Evolutionary conservation across 1,284 basidiomycete genomes (phyloP).

Genomic region (Cronartium quercuum): DNA sequence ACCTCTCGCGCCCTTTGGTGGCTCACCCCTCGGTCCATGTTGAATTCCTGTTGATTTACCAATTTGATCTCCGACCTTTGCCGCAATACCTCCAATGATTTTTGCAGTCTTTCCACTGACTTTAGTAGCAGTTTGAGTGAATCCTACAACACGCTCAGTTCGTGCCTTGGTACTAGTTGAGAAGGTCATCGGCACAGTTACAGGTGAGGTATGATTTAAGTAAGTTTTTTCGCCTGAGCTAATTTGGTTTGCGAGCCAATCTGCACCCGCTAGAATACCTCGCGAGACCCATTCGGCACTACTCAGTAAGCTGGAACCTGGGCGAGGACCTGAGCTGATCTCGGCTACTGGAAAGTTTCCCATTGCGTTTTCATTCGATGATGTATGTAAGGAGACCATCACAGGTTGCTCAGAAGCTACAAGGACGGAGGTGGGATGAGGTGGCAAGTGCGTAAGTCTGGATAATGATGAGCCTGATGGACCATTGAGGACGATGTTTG

Average conservation of each 20-base stretch:
- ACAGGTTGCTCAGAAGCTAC: slow-evolving; percentile 10
- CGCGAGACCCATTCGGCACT: slow-evolving; percentile 46
- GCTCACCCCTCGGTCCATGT: slow-evolving; percentile 37
- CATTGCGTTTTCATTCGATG: neutral
- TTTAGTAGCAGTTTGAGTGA: slow-evolving; percentile 40
- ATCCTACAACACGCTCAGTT: slow-evolving; percentile 37
- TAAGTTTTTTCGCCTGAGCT: slow-evolving; percentile 44
- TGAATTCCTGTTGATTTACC: slow-evolving; percentile 49
- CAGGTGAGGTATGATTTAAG: slow-evolving; percentile 39
- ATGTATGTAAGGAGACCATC: slow-evolving; percentile 4
- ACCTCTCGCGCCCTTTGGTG: slow-evolving; percentile 47
- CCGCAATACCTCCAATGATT: slow-evolving; percentile 46
- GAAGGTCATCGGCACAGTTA: slow-evolving; percentile 43
- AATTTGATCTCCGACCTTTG: slow-evolving; percentile 47
- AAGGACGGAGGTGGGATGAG: neutral
- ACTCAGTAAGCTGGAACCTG: slow-evolving; percentile 39
- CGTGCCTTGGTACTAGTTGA: slow-evolving; percentile 40
- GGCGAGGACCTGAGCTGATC: slow-evolving; percentile 5
- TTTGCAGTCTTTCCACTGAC: slow-evolving; percentile 45
- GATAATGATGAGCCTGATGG: neutral
- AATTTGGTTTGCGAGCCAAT: slow-evolving; percentile 43
- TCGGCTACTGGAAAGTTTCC: neutral
- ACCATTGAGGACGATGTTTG: neutral
- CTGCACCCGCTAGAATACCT: slow-evolving; percentile 46
- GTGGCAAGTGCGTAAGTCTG: neutral